Percentiles rank a stretch among this genome's conserved stretches.
Conservation (phyloP, 2,329 filamentous ascomycete species). For the Verticillium dahliae region DNA sequence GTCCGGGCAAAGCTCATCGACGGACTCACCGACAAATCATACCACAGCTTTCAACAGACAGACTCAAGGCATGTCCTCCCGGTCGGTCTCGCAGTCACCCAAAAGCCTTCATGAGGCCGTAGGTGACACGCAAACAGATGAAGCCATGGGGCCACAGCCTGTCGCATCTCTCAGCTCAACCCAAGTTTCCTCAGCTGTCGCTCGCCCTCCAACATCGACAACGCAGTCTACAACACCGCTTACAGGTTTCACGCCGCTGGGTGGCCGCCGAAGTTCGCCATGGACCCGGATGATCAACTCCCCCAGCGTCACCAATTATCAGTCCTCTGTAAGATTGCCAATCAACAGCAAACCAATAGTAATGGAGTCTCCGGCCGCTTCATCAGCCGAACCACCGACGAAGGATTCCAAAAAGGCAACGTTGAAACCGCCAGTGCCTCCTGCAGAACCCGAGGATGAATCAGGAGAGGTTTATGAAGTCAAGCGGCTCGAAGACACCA, state of each 20-base stretch:
- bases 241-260: constrained; percentile 5
- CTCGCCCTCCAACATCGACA: background rate
- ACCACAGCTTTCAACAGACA: background rate
- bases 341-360: background rate
- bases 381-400: background rate
- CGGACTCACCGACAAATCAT: background rate
- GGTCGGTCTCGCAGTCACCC: background rate
- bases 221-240: background rate
- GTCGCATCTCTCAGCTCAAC: background rate
- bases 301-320: background rate
- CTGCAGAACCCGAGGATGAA: constrained; percentile 7
- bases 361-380: background rate
- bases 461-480: constrained; percentile 33
- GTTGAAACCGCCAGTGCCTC: background rate
- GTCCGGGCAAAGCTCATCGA: background rate
- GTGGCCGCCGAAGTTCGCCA: background rate
- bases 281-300: background rate
- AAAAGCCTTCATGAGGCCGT: background rate
- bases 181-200: background rate
- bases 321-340: background rate
- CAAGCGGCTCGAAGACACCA: constrained; percentile 35
- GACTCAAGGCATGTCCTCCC: background rate
- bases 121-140: background rate
- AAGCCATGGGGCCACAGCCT: background rate
- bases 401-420: background rate